These are phyloP conservation scores for Quercus phellos DNA, from an alignment of 331 rosid species.

Conservation along the genomic window DNA sequence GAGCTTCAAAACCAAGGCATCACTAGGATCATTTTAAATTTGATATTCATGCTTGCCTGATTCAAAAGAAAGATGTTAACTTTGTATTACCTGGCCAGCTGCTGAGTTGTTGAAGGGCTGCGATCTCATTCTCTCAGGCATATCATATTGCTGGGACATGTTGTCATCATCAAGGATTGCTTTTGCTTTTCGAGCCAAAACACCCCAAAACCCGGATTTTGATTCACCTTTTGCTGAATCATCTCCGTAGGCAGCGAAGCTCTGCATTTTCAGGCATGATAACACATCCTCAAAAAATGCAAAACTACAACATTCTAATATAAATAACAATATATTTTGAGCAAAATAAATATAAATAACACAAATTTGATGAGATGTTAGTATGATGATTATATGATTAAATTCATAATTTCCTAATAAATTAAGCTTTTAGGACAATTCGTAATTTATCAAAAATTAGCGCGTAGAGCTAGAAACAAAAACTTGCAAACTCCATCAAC, in stretches of 20 bases:
- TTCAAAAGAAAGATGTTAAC: background rate
- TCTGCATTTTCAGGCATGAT: slow-evolving; percentile 36
- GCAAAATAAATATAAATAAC: background rate
- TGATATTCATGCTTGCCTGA: background rate
- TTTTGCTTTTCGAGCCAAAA: slow-evolving; percentile 78
- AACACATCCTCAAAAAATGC: background rate
- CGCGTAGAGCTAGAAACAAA: background rate
- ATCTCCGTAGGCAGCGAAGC: slow-evolving; percentile 47
- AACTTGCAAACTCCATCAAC: background rate
- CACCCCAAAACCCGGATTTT: slow-evolving; percentile 86
- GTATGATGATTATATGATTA: too few relatives aligned
- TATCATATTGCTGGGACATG: slow-evolving; percentile 20
- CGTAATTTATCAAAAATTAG: background rate
- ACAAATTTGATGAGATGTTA: background rate
- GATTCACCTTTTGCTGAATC: slow-evolving; percentile 25
- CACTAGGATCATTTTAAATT: background rate
- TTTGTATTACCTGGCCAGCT: slow-evolving; percentile 50
- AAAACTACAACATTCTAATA: background rate
- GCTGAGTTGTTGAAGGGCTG: slow-evolving; percentile 23
- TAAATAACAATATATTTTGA: background rate
- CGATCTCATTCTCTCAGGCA: slow-evolving; percentile 30
- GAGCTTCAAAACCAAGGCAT: background rate
- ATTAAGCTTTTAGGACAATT: too few relatives aligned
- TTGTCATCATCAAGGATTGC: slow-evolving; percentile 81
- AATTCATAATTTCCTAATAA: too few relatives aligned